Evolutionary conservation across 2,329 filamentous ascomycete genomes (phyloP).

Genomic region (Drechslerella dactyloides): DNA sequence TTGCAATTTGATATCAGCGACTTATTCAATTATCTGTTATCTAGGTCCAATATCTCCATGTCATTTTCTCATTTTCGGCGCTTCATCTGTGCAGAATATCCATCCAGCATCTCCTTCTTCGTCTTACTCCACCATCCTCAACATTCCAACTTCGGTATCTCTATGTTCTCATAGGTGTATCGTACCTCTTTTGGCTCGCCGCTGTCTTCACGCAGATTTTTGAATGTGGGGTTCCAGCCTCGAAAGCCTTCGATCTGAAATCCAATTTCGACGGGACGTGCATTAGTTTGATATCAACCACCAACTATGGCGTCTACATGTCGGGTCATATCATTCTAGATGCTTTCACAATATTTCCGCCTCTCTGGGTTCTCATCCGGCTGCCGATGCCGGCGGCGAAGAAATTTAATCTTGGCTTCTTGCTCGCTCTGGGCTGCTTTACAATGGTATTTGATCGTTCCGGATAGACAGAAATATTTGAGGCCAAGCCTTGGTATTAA

Average conservation of each 20-base stretch:
- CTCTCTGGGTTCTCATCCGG: slow-evolving; percentile 28
- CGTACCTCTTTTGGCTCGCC: slow-evolving; percentile 34
- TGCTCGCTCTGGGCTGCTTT: slow-evolving; percentile 25
- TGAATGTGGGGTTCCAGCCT: slow-evolving; percentile 27
- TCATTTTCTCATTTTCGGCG: slow-evolving; percentile 39
- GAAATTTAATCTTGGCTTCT: slow-evolving; percentile 38
- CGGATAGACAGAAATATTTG: neutral
- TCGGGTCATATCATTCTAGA: slow-evolving; percentile 40
- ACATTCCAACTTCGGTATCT: slow-evolving; percentile 29
- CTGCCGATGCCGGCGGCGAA: slow-evolving; percentile 29
- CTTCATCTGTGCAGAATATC: slow-evolving; percentile 43
- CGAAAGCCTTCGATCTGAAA: slow-evolving; percentile 22
- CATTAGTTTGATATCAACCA: slow-evolving; percentile 22
- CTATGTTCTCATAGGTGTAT: slow-evolving; percentile 15
- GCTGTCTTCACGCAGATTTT: slow-evolving; percentile 33
- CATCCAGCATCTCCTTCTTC: slow-evolving; percentile 40
- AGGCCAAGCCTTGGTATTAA: neutral
- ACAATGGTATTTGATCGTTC: slow-evolving; percentile 20
- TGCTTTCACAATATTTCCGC: slow-evolving; percentile 35
- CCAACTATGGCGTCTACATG: slow-evolving; percentile 34
- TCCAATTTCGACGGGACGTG: slow-evolving; percentile 37
- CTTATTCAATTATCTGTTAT: no score
- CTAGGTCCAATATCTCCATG: slow-evolving; percentile 37
- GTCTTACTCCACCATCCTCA: slow-evolving; percentile 26
- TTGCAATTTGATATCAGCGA: no score